These are phyloP conservation scores for Toxoplasma gondii DNA, from an alignment of 169 alveolate genomes.

Conservation along the genomic window DNA sequence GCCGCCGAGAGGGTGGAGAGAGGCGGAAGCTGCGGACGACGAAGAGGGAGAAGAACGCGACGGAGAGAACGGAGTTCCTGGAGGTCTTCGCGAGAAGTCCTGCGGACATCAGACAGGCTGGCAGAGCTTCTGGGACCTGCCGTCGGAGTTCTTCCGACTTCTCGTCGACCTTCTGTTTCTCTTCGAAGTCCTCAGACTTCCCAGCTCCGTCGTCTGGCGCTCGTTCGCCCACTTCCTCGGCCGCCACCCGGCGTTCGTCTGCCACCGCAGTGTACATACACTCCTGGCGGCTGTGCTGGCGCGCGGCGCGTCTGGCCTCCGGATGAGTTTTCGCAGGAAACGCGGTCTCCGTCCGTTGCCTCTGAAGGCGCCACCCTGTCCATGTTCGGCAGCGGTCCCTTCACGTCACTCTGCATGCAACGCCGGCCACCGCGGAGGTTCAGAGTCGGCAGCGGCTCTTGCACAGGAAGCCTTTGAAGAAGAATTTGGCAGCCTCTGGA, in stretches of 20 bases:
- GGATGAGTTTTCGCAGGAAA: neutral
- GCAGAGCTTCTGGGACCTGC: neutral
- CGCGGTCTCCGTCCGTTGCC: neutral
- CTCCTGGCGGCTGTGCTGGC: neutral
- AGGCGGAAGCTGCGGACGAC: neutral
- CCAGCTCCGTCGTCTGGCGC: conserved; percentile 13
- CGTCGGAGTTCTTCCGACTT: neutral
- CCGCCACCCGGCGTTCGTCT: neutral
- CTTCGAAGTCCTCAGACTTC: neutral
- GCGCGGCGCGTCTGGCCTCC: neutral
- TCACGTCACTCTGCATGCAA: neutral
- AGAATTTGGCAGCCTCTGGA: neutral
- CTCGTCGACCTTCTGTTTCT: neutral
- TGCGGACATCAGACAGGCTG: neutral
- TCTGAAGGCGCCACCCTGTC: neutral
- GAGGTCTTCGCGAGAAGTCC: neutral
- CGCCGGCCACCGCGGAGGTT: neutral
- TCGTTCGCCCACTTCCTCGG: neutral
- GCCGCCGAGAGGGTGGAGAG: no score
- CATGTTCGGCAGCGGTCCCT: neutral
- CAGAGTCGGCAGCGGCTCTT: no score
- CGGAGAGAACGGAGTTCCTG: neutral
- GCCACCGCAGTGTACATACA: neutral
- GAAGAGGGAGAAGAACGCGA: neutral
- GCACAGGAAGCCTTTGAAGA: no score